phyloP scores from a whole-genome alignment of 2,329 filamentous ascomycete species.

The Pyrenophora teres region DNA sequence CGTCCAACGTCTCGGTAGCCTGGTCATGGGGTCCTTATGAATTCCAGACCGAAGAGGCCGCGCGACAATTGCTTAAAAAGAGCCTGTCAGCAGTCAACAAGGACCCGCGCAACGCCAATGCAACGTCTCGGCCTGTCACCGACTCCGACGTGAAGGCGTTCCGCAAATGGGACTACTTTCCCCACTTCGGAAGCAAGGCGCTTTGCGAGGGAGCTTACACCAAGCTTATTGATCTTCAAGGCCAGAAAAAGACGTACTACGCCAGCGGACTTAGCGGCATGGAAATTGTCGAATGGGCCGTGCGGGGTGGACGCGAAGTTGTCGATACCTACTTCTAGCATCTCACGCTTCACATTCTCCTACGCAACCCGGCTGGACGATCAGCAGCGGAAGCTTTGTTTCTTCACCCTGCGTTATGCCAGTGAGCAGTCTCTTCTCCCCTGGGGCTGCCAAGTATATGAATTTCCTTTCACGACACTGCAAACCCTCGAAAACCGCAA shows the following conservation, averaged over 20 bases:
- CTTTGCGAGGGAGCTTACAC: slow-evolving; percentile 36
- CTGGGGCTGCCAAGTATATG: no score
- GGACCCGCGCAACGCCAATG: slow-evolving; percentile 42
- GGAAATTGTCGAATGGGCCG: slow-evolving; percentile 47
- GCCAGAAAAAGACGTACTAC: slow-evolving; percentile 45
- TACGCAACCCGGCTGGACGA: no score
- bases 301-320: slow-evolving; percentile 43
- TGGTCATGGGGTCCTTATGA: slow-evolving; percentile 48
- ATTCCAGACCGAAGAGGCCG: slow-evolving; percentile 35
- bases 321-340: slow-evolving; percentile 40
- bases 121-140: slow-evolving; percentile 22
- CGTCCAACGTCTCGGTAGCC: slow-evolving; percentile 39
- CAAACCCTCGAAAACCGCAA: no score
- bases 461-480: no score
- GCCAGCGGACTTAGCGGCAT: slow-evolving; percentile 45
- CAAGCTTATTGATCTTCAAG: slow-evolving; percentile 43
- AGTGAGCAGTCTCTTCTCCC: no score
- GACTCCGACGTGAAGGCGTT: slow-evolving; percentile 40
- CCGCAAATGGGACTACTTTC: slow-evolving; percentile 48
- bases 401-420: background rate
- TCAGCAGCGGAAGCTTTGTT: background rate
- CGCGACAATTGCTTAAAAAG: slow-evolving; percentile 32
- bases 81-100: slow-evolving; percentile 44
- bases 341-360: background rate
- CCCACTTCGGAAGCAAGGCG: slow-evolving; percentile 40